Percentiles rank a stretch among this genome's conserved stretches.
Conservation (phyloP, 257 asterid genomes). For the Scutellaria barbata region DNA sequence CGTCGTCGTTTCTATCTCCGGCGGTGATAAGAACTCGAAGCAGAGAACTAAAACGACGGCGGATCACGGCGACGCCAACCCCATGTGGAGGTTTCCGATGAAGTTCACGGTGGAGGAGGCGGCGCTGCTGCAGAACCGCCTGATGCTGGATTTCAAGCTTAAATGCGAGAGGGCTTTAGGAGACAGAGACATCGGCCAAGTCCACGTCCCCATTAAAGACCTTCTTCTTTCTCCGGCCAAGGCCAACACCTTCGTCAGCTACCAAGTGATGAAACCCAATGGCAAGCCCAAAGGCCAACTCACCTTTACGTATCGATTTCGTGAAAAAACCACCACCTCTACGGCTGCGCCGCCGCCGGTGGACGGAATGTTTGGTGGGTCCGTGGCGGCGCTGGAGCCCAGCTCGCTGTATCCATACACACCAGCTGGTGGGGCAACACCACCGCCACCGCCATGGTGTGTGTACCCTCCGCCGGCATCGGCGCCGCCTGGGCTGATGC, state of each 20-base stretch:
- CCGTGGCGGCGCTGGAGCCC: constrained; percentile 43
- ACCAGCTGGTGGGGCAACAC: neutral
- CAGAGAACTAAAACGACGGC: constrained; percentile 58
- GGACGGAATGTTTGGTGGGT: constrained; percentile 21
- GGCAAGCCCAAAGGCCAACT: constrained; percentile 83
- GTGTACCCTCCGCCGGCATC: constrained; percentile 28
- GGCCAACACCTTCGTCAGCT: constrained; percentile 52
- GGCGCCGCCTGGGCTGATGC: constrained; percentile 44
- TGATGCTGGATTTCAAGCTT: constrained; percentile 56
- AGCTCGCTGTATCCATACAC: constrained; percentile 39
- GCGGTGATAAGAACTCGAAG: constrained; percentile 41
- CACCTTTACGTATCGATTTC: constrained; percentile 60
- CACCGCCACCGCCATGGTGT: constrained; percentile 34
- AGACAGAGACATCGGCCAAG: constrained; percentile 70
- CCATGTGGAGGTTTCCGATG: constrained; percentile 69
- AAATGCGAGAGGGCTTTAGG: constrained; percentile 63
- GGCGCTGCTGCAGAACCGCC: constrained; percentile 61
- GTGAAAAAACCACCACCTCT: constrained; percentile 35
- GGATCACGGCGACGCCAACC: constrained; percentile 56
- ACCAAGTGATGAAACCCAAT: constrained; percentile 76
- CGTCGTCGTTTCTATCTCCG: constrained; percentile 65
- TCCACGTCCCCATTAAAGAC: constrained; percentile 64
- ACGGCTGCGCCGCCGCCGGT: constrained; percentile 19
- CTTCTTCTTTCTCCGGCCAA: constrained; percentile 54
- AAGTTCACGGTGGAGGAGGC: constrained; percentile 66